These are phyloP conservation scores for Garcia nutans DNA, from an alignment of 345 rosid species.

Conservation along the genomic window DNA sequence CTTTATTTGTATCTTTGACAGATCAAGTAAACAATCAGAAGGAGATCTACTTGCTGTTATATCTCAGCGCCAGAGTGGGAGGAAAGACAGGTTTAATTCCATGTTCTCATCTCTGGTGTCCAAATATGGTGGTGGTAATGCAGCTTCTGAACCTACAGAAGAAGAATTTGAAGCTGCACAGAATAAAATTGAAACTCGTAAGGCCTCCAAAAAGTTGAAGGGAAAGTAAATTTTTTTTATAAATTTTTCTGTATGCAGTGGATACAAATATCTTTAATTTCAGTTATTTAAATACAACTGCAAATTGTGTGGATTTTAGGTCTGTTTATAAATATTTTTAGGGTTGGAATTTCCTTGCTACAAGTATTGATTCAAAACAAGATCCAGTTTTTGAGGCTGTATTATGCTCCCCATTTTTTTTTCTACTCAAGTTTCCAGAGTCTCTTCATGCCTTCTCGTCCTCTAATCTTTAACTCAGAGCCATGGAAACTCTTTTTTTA, in stretches of 20 bases:
- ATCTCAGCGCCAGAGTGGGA: constrained; percentile 57
- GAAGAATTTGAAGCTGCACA: constrained; percentile 91
- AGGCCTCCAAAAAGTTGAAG: constrained; percentile 48
- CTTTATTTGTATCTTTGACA: constrained; percentile 14
- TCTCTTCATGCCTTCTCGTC: not conserved
- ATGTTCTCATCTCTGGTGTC: constrained; percentile 76
- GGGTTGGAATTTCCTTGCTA: not conserved
- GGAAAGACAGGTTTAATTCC: constrained; percentile 72
- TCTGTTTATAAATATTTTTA: too few relatives aligned
- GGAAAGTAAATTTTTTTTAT: constrained; percentile 31
- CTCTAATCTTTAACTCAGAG: not conserved
- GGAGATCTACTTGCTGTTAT: constrained; percentile 58
- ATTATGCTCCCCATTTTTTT: not conserved
- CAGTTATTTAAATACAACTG: not conserved
- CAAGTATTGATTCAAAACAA: not conserved
- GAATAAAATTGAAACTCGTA: constrained; percentile 57
- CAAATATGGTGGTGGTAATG: constrained; percentile 57
- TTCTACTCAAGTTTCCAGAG: not conserved
- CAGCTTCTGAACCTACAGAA: constrained; percentile 63
- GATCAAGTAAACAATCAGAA: constrained; percentile 52
- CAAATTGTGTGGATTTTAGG: not conserved
- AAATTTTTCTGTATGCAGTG: constrained; percentile 14
- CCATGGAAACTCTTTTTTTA: not conserved
- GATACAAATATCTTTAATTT: constrained; percentile 5
- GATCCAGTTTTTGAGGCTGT: not conserved